Percentiles rank a stretch among this genome's conserved stretches.
Conservation (phyloP, 1,139 yeast genomes). For the Kodamaea fungicola region DNA sequence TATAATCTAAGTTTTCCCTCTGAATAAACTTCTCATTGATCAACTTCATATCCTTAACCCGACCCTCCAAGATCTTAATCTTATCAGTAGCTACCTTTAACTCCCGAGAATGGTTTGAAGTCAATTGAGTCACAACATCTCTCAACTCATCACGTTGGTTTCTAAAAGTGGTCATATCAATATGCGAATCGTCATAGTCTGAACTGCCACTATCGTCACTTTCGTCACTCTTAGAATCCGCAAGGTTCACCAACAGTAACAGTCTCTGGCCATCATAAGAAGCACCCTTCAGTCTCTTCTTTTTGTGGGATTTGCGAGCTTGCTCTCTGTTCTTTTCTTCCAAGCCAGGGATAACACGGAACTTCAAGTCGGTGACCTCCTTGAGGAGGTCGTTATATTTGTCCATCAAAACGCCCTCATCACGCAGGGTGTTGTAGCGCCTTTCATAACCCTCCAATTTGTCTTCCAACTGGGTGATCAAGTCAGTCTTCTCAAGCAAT, state of each 20-base stretch:
- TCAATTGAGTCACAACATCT: constrained; percentile 45
- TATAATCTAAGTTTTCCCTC: constrained; percentile 13
- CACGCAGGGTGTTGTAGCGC: constrained; percentile 11
- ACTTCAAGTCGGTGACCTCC: constrained; percentile 44
- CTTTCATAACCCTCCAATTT: constrained; percentile 33
- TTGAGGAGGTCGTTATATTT: constrained; percentile 38
- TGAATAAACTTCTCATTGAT: constrained; percentile 36
- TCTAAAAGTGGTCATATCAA: constrained; percentile 37
- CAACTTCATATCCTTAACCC: constrained; percentile 30
- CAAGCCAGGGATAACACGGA: constrained; percentile 39
- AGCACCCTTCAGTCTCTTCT: constrained; percentile 1
- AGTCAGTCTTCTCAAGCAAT: constrained; percentile 46
- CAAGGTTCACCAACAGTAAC: constrained; percentile 18
- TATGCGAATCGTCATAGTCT: constrained; percentile 12
- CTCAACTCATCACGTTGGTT: constrained; percentile 58
- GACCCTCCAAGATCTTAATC: constrained; percentile 36
- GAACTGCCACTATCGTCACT: constrained; percentile 3
- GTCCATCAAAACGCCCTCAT: constrained; percentile 25
- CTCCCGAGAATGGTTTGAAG: constrained; percentile 35
- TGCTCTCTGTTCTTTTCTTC: constrained; percentile 22
- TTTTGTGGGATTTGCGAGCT: constrained; percentile 3
- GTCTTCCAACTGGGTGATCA: constrained; percentile 41
- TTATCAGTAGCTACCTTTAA: constrained; percentile 42
- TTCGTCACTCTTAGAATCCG: constrained; percentile 7
- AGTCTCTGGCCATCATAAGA: constrained; percentile 15